These are phyloP conservation scores for Skeletonema potamos DNA, from an alignment of 108 stramenopile genomes.

Conservation along the genomic window DNA sequence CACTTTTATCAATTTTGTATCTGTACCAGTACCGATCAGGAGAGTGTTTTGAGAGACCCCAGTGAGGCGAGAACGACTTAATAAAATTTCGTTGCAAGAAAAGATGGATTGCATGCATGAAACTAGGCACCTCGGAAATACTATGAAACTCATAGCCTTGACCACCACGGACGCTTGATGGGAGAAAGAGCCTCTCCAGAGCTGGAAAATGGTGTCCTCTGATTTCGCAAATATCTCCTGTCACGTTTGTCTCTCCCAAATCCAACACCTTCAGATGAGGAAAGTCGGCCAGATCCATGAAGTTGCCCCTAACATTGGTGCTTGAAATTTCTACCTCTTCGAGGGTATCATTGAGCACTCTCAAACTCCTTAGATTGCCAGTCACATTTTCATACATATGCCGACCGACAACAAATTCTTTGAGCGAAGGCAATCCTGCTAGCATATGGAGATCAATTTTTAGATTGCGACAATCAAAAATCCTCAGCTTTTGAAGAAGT, in stretches of 20 bases:
- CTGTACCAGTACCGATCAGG: constrained; percentile 1
- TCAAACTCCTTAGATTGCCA: neutral
- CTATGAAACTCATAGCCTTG: neutral
- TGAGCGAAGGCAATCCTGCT: neutral
- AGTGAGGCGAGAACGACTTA: too few species aligned
- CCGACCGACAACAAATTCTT: neutral
- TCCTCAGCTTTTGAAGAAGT: neutral
- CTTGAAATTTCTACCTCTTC: neutral
- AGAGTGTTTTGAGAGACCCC: neutral
- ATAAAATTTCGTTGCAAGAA: neutral
- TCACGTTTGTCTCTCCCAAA: neutral
- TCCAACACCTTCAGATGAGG: constrained; percentile 8
- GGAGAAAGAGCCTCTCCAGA: neutral
- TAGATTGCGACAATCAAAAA: neutral
- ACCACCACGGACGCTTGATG: neutral
- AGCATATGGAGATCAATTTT: neutral
- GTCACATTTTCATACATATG: neutral
- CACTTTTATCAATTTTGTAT: too few species aligned
- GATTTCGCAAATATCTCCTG: neutral
- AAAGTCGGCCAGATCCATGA: constrained; percentile 23
- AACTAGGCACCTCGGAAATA: neutral
- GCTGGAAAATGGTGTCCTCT: neutral
- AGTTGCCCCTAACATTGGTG: neutral
- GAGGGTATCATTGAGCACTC: neutral
- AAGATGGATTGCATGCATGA: neutral